Conservation (phyloP, 345 rosid species). For the Leavenworthia alabamica region DNA sequence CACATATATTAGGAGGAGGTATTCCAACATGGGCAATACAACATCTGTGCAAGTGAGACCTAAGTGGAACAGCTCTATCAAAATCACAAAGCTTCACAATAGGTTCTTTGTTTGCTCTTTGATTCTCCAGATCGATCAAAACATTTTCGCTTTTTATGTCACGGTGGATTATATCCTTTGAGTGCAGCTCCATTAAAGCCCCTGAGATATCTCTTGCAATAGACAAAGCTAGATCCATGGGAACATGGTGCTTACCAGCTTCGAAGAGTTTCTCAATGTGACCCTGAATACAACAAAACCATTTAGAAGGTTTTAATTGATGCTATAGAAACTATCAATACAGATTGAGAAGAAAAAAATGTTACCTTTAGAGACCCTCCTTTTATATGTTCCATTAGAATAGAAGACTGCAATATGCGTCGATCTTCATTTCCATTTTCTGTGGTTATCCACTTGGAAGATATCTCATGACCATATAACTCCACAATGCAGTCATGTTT, state of each 20-base stretch:
- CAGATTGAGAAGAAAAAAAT: not conserved
- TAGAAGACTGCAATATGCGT: conserved; percentile 58
- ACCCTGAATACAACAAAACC: conserved; percentile 37
- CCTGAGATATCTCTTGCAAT: conserved; percentile 72
- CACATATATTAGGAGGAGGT: conserved; percentile 78
- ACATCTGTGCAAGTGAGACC: conserved; percentile 66
- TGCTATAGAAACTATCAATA: not conserved
- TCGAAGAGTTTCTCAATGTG: conserved; percentile 60
- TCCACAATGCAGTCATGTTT: conserved; percentile 80
- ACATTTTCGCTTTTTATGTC: conserved; percentile 93
- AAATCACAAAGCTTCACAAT: conserved; percentile 88
- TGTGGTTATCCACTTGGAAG: conserved; percentile 58
- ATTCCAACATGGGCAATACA: conserved; percentile 77
- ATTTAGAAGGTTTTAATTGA: not conserved
- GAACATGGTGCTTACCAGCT: conserved; percentile 59
- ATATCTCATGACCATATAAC: conserved; percentile 80
- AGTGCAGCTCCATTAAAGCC: conserved; percentile 76
- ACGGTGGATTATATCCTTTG: conserved; percentile 86
- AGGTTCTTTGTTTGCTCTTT: conserved; percentile 52
- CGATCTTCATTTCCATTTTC: conserved; percentile 49
- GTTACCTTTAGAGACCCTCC: conserved; percentile 85
- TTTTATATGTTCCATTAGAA: conserved; percentile 70
- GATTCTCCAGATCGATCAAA: conserved; percentile 63
- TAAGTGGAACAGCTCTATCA: conserved; percentile 86
- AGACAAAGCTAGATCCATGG: conserved; percentile 52